Conservation (phyloP, 2,329 filamentous ascomycete genomes). For the Trichoderma asperellum region DNA sequence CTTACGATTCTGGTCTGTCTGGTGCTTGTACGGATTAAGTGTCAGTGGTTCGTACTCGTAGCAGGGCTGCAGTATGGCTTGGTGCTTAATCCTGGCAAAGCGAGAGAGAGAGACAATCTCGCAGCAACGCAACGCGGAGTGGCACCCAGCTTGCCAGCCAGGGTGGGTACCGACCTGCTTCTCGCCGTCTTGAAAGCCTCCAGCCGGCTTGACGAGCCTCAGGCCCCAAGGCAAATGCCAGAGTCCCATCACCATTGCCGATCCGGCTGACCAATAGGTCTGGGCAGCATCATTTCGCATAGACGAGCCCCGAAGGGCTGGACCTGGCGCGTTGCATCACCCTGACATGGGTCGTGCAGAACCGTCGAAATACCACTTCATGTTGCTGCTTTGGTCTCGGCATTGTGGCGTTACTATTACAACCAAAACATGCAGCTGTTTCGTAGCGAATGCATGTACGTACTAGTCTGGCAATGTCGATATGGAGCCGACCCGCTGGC, state of each 20-base stretch:
- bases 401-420: constrained; percentile 6
- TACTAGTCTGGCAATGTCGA: neutral
- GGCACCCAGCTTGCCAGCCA: neutral
- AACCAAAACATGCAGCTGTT: constrained; percentile 4
- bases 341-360: constrained; percentile 12
- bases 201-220: neutral
- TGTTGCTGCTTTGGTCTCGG: neutral
- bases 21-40: too few relatives aligned
- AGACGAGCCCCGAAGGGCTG: constrained; percentile 11
- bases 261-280: neutral
- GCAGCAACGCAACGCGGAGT: too few relatives aligned
- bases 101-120: neutral
- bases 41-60: neutral
- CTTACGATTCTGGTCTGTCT: neutral
- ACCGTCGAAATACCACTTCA: neutral
- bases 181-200: neutral
- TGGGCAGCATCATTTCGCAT: constrained; percentile 4
- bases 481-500: neutral
- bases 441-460: neutral
- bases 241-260: neutral
- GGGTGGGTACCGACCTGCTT: neutral
- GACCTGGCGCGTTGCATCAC: constrained; percentile 20
- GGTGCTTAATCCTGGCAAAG: neutral
- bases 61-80: neutral
- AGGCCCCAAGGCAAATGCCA: neutral